Evolutionary conservation across 2,329 filamentous ascomycete species (phyloP).

Genomic region (Phialocephala subalpina): DNA sequence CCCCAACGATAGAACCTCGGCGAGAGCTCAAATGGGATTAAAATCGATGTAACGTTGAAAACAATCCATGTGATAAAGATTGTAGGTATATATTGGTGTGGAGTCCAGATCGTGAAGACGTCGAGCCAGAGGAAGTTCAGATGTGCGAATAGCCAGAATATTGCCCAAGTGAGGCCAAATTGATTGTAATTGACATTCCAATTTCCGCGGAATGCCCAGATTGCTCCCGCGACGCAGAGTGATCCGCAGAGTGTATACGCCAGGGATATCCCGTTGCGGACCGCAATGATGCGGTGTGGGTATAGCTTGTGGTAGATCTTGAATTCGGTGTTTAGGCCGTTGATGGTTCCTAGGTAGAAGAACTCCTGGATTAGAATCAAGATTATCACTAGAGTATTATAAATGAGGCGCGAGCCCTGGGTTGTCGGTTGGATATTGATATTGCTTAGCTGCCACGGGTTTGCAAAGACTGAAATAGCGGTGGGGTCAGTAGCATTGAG

Average conservation of each 20-base stretch:
- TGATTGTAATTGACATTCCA: conserved; percentile 60
- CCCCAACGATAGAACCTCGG: conserved; percentile 68
- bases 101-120: conserved; percentile 45
- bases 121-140: conserved; percentile 54
- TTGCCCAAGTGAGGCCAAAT: conserved; percentile 64
- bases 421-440: conserved; percentile 45
- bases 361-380: conserved; percentile 46
- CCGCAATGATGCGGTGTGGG: conserved; percentile 38
- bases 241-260: conserved; percentile 47
- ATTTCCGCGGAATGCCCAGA: conserved; percentile 53
- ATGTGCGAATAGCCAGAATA: conserved; percentile 67
- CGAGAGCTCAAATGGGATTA: conserved; percentile 66
- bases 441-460: conserved; percentile 44
- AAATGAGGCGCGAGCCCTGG: conserved; percentile 46
- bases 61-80: conserved; percentile 66
- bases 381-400: conserved; percentile 52
- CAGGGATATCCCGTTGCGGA: conserved; percentile 41
- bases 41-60: conserved; percentile 66
- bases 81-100: conserved; percentile 50
- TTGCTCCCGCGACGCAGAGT: conserved; percentile 49
- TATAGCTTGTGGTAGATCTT: conserved; percentile 35
- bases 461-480: conserved; percentile 44
- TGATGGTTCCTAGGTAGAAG: conserved; percentile 42
- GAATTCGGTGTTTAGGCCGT: conserved; percentile 40
- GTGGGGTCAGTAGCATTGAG: conserved; percentile 37